A percentile compares a stretch with the other conserved stretches of the same genome.
These are phyloP conservation scores for Sarcodon aspratus DNA, from an alignment of 768 basidiomycete species.

Conservation along the genomic window DNA sequence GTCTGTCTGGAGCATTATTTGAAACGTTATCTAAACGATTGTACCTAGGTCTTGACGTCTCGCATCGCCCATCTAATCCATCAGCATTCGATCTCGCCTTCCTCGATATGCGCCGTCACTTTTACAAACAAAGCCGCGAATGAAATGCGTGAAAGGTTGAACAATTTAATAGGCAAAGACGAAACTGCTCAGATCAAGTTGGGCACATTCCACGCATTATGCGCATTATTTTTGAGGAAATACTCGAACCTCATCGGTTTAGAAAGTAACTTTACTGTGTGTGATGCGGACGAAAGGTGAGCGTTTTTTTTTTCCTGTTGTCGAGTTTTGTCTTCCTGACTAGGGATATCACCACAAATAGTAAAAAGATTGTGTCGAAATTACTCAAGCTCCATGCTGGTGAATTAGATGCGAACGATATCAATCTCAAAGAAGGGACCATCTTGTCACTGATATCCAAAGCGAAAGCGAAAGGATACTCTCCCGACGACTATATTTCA, in stretches of 20 bases:
- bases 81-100: slow-evolving; percentile 35
- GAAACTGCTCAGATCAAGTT: slow-evolving; percentile 40
- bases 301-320: slow-evolving; percentile 7
- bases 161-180: slow-evolving; percentile 52
- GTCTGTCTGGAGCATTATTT: slow-evolving; percentile 10
- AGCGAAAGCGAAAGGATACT: slow-evolving; percentile 50
- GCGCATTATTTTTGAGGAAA: slow-evolving; percentile 60
- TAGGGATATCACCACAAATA: slow-evolving; percentile 16
- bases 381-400: slow-evolving; percentile 48
- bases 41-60: slow-evolving; percentile 35
- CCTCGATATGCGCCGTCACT: slow-evolving; percentile 66
- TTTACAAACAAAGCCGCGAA: slow-evolving; percentile 89
- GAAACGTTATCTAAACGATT: slow-evolving; percentile 19
- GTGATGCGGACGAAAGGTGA: slow-evolving; percentile 76
- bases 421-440: slow-evolving; percentile 41
- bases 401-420: slow-evolving; percentile 30
- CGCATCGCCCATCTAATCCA: slow-evolving; percentile 58
- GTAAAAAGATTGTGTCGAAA: slow-evolving; percentile 55
- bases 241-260: slow-evolving; percentile 48
- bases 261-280: slow-evolving; percentile 68
- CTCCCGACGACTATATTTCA: slow-evolving; percentile 28
- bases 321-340: background rate
- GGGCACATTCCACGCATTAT: slow-evolving; percentile 77
- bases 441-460: slow-evolving; percentile 60
- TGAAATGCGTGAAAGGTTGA: slow-evolving; percentile 71